Evolutionary conservation across 1,284 basidiomycete species (phyloP).

Genomic region (Apiotrichum porosum): DNA sequence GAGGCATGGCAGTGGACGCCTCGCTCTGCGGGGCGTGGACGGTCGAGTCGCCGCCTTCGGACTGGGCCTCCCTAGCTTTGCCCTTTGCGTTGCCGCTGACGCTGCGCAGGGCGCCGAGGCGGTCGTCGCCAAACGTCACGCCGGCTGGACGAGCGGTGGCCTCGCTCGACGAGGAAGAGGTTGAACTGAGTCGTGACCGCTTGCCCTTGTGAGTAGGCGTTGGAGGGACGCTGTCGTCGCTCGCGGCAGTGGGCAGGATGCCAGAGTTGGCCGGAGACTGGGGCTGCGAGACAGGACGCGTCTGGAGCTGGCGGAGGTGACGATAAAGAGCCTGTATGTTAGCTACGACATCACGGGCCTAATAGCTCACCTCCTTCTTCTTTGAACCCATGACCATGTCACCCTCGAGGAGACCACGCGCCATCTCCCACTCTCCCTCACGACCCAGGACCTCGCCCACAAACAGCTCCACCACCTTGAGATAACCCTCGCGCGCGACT

Average conservation of each 20-base stretch:
- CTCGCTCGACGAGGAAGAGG: conserved; percentile 8
- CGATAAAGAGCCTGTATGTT: conserved; percentile 31
- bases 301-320: conserved; percentile 28
- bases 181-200: conserved; percentile 3
- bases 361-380: conserved; percentile 39
- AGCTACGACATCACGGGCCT: background rate
- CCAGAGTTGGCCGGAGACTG: conserved; percentile 27
- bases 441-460: conserved; percentile 40
- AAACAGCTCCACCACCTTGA: conserved; percentile 44
- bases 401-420: conserved; percentile 39
- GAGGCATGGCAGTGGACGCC: background rate
- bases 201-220: conserved; percentile 2
- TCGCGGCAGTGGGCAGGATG: conserved; percentile 11
- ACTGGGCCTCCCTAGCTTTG: conserved; percentile 3
- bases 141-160: conserved; percentile 12
- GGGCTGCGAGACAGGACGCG: conserved; percentile 22
- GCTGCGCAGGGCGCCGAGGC: background rate
- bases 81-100: conserved; percentile 4
- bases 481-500: conserved; percentile 38
- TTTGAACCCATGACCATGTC: conserved; percentile 39
- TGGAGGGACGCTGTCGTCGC: background rate
- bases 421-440: conserved; percentile 47
- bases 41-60: conserved; percentile 10
- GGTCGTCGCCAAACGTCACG: background rate
- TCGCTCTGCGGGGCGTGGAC: conserved; percentile 9